Evolutionary conservation across 75 land plant genomes (phyloP).

Genomic region (Selaginella tamariscina): DNA sequence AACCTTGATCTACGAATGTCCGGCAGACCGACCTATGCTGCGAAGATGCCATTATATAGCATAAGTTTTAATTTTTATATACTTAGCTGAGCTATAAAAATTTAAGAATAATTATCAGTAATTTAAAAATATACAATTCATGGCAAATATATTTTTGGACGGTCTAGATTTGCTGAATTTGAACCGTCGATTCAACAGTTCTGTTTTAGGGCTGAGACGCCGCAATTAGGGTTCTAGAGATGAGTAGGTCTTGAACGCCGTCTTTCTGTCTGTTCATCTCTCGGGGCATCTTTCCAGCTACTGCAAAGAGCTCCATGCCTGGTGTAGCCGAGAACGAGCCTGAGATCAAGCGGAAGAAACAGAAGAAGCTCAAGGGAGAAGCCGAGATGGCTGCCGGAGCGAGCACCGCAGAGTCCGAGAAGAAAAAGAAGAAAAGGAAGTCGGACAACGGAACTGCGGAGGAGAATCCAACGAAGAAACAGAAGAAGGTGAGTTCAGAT

Average conservation of each 20-base stretch:
- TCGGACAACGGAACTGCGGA: constrained; percentile 7
- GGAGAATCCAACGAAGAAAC: constrained; percentile 29
- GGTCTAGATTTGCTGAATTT: too few species aligned
- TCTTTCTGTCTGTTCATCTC: too few species aligned
- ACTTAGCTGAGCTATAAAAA: too few species aligned
- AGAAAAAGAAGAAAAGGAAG: constrained; percentile 33
- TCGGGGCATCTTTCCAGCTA: too few species aligned
- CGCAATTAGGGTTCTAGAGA: not conserved
- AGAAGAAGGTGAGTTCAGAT: constrained; percentile 27
- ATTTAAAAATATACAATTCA: too few species aligned
- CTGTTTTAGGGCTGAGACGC: not conserved
- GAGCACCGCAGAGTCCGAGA: constrained; percentile 33
- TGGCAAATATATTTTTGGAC: too few species aligned
- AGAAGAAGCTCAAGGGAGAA: constrained; percentile 23
- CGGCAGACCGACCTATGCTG: too few species aligned
- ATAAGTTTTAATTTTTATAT: too few species aligned
- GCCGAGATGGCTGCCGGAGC: not conserved
- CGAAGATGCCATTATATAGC: too few species aligned
- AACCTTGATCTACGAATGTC: too few species aligned
- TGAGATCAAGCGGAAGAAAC: constrained; percentile 13
- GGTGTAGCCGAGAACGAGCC: not conserved
- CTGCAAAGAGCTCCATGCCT: too few species aligned
- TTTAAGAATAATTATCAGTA: too few species aligned
- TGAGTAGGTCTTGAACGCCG: not conserved
- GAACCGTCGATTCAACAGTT: not conserved